Conservation (phyloP, 805 yeast genomes). For the Metschnikowia lunata region DNA sequence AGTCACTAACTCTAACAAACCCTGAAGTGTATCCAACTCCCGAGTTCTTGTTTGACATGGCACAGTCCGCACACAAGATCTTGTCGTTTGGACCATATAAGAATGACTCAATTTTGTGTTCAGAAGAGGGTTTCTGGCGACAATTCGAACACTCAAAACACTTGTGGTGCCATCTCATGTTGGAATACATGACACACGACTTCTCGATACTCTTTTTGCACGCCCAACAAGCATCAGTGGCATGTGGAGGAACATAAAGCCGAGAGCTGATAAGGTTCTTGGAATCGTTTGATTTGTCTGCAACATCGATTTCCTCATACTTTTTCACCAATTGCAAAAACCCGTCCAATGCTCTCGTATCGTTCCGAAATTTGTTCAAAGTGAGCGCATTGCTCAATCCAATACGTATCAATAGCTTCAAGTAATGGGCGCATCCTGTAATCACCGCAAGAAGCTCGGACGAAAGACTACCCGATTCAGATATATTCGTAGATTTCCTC, state of each 20-base stretch:
- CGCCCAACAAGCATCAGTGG: slow-evolving; percentile 70
- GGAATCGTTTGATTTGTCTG: slow-evolving; percentile 11
- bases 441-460: slow-evolving; percentile 74
- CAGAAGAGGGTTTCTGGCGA: slow-evolving; percentile 23
- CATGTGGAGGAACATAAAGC: slow-evolving; percentile 48
- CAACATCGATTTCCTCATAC: slow-evolving; percentile 19
- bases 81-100: slow-evolving; percentile 15
- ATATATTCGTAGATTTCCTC: slow-evolving; percentile 50
- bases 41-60: slow-evolving; percentile 35
- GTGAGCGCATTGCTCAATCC: slow-evolving; percentile 77
- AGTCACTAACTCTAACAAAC: slow-evolving; percentile 59
- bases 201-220: slow-evolving; percentile 83
- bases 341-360: slow-evolving; percentile 57
- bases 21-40: slow-evolving; percentile 35
- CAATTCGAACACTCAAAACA: slow-evolving; percentile 73
- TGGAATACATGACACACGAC: slow-evolving; percentile 59
- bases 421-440: slow-evolving; percentile 88
- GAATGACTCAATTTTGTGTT: slow-evolving; percentile 13
- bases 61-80: slow-evolving; percentile 63
- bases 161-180: slow-evolving; percentile 73
- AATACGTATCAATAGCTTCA: slow-evolving; percentile 76
- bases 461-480: slow-evolving; percentile 44
- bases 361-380: slow-evolving; percentile 52
- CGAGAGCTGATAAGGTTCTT: slow-evolving; percentile 10
- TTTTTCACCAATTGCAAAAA: slow-evolving; percentile 53